phyloP scores from a whole-genome alignment of 2,329 filamentous ascomycete species.

The Cladosporium sp. region DNA sequence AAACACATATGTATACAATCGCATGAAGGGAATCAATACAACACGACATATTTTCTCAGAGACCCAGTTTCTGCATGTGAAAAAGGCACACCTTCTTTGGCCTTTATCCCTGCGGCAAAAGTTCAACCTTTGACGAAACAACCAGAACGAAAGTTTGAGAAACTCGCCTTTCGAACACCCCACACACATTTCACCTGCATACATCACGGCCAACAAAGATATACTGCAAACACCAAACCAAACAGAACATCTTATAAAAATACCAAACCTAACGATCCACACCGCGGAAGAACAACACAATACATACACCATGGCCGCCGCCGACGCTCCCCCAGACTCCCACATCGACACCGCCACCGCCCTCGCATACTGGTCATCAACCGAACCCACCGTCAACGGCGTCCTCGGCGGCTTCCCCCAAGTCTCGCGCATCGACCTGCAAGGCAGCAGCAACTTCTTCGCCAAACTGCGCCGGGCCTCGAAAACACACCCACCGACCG shows the following conservation, averaged over 20 bases:
- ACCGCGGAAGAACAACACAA: background rate
- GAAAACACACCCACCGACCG: constrained; percentile 31
- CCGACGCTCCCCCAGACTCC: constrained; percentile 40
- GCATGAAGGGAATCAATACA: too few relatives aligned
- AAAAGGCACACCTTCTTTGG: background rate
- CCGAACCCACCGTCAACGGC: constrained; percentile 62
- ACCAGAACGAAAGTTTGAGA: background rate
- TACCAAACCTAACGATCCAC: background rate
- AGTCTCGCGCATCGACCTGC: constrained; percentile 70
- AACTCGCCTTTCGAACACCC: background rate
- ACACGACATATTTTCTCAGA: too few relatives aligned
- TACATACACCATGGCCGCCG: constrained; percentile 66
- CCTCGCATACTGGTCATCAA: constrained; percentile 55
- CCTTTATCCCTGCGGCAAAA: background rate
- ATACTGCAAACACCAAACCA: background rate
- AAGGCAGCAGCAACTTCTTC: constrained; percentile 69
- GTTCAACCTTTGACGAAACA: background rate
- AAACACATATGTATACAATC: too few relatives aligned
- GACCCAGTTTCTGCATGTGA: background rate
- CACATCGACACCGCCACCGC: constrained; percentile 48
- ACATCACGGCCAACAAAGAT: background rate
- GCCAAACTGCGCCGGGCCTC: constrained; percentile 60
- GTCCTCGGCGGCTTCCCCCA: constrained; percentile 78
- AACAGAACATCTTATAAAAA: background rate
- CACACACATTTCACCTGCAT: background rate